Base-by-base conservation (phyloP, 306 rosid genomes). In the Vicia faba region DNA sequence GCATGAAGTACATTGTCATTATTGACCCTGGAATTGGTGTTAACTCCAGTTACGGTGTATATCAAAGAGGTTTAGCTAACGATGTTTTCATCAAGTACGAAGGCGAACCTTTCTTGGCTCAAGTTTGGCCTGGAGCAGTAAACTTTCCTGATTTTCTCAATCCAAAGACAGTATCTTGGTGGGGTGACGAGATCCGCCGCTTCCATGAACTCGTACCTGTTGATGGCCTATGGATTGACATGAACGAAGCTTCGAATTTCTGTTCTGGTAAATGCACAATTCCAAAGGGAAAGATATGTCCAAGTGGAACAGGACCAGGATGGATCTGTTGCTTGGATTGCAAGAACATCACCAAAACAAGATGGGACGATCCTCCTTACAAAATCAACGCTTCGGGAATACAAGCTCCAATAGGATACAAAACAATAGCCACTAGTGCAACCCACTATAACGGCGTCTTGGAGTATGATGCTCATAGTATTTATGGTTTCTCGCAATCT, bases 121-220 rank as follows among this genome's bases (percentile, higher is more conserved):
- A 93, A 77, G 97, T 90, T 29, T 93, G 99, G 99, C 99, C 99
- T 0, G 99, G 99, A 0, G 96, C 99, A 2, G 99, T 93, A 5
- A 73, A 93, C 81, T 90, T 90, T 65, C 99, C 97, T 0, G 99
- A 90, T 84, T 93, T 82, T 74, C 99, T 93, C 28, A 89, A 88
- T 75, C 99, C 97, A 18, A 84, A 84, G 78, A 90, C 99, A 0
- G 97, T 88, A 49, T 61, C 76, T 15, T 89, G 99, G 97, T 93
- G 99, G 97, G 90, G 58, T 8, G 99, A 93, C 43, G 99, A 93
- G 88, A 61, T 93, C 56, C 82, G 71, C 40, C 95, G 97, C 48
- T 93, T 93, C 77, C 99, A 90, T 71, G 92, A 93, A 70, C 99
- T 93, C 29, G 95, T 85, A 55, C 99, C 99, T 6, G 89, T 89